A percentile compares a stretch with the other conserved stretches of the same genome.
Evolutionary conservation across 2,329 filamentous ascomycete genomes (phyloP).

Genomic region (Diaporthe ilicicola): DNA sequence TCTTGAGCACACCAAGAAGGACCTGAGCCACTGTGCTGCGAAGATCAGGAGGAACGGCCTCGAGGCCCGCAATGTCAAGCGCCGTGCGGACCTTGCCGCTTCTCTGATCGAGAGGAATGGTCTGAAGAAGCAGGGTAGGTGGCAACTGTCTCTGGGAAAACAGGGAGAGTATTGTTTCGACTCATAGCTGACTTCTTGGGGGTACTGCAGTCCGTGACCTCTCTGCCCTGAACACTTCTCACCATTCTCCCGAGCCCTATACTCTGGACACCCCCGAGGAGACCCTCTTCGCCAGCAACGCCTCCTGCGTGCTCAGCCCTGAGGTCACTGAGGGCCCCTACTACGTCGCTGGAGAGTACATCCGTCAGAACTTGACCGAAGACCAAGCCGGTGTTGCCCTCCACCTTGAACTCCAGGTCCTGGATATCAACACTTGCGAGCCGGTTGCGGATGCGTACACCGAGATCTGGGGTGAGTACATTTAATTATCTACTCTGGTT

Average conservation of each 20-base stretch:
- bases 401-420: slow-evolving; percentile 56
- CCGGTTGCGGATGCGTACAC: slow-evolving; percentile 52
- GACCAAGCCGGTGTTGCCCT: slow-evolving; percentile 52
- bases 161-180: background rate
- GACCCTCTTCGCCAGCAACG: slow-evolving; percentile 52
- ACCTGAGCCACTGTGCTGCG: slow-evolving; percentile 49
- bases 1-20: slow-evolving; percentile 44
- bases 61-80: slow-evolving; percentile 46
- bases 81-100: slow-evolving; percentile 45
- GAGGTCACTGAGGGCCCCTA: slow-evolving; percentile 64
- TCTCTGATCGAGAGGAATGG: slow-evolving; percentile 44
- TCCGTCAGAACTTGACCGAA: slow-evolving; percentile 55
- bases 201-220: slow-evolving; percentile 45
- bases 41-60: slow-evolving; percentile 49
- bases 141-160: background rate
- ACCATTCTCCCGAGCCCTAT: slow-evolving; percentile 48
- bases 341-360: slow-evolving; percentile 56
- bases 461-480: slow-evolving; percentile 54
- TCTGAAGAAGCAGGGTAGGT: slow-evolving; percentile 34
- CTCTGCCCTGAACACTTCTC: slow-evolving; percentile 44
- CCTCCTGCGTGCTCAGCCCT: slow-evolving; percentile 59
- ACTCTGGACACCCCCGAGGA: slow-evolving; percentile 43
- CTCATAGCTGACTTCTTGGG: slow-evolving; percentile 34
- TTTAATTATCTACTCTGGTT: background rate
- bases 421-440: slow-evolving; percentile 58